Conservation (phyloP, 129 eudicot genomes). For the Arctium minus region DNA sequence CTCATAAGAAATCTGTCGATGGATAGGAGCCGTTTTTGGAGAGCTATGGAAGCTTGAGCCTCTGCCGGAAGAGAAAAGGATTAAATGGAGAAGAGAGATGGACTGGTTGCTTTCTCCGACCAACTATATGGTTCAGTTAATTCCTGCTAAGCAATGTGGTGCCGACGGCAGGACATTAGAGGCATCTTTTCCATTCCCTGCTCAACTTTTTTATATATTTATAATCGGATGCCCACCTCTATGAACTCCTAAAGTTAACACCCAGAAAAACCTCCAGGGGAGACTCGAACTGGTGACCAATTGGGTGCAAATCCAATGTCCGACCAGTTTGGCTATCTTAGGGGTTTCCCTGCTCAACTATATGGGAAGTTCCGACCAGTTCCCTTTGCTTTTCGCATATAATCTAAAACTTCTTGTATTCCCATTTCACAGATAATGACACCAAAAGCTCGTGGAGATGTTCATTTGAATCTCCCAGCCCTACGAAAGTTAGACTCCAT, state of each 20-base stretch:
- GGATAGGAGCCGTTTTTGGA: conserved; percentile 73
- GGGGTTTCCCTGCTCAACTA: background rate
- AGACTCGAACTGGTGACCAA: too few relatives aligned
- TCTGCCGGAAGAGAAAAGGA: conserved; percentile 62
- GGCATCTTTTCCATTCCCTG: conserved; percentile 36
- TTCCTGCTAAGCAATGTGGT: conserved; percentile 81
- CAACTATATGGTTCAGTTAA: conserved; percentile 84
- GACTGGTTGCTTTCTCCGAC: conserved; percentile 95
- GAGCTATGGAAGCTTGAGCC: conserved; percentile 99
- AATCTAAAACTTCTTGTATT: background rate
- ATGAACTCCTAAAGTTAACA: background rate
- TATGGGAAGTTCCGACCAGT: background rate
- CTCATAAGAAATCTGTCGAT: conserved; percentile 16
- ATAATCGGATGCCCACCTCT: background rate
- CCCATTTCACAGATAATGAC: conserved; percentile 69
- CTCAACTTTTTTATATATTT: background rate
- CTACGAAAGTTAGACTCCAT: conserved; percentile 81
- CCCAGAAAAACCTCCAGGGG: background rate
- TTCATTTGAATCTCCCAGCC: conserved; percentile 84
- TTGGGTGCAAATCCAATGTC: background rate
- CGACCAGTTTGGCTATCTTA: too few relatives aligned
- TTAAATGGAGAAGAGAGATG: conserved; percentile 82
- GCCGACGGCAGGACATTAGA: conserved; percentile 67
- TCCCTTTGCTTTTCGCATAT: background rate
- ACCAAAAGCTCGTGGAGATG: conserved; percentile 87